These are phyloP conservation scores for Geosmithia morbida DNA, from an alignment of 2,329 filamentous ascomycete genomes.

Conservation along the genomic window DNA sequence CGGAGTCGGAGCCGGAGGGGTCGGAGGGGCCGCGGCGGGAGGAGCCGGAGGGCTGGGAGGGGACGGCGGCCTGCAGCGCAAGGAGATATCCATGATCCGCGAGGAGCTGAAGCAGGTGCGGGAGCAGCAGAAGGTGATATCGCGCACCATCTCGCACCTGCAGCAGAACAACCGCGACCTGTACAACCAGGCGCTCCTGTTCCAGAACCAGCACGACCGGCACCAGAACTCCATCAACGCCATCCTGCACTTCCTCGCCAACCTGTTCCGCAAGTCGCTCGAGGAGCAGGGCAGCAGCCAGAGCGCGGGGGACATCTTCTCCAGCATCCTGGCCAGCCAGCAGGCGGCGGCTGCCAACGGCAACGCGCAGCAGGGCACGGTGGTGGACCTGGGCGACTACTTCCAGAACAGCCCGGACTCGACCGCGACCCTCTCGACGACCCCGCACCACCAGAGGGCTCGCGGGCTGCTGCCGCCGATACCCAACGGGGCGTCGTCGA, in stretches of 20 bases:
- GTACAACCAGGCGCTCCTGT: conserved; percentile 75
- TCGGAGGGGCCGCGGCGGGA: background rate
- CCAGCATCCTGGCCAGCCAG: conserved; percentile 52
- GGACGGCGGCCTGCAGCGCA: conserved; percentile 40
- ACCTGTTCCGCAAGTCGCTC: conserved; percentile 86
- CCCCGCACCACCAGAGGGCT: conserved; percentile 25
- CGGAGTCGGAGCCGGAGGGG: too few species aligned
- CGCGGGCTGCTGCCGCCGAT: conserved; percentile 41
- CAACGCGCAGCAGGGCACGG: conserved; percentile 33
- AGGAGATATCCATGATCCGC: conserved; percentile 65
- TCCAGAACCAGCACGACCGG: conserved; percentile 85
- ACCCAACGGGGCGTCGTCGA: conserved; percentile 20
- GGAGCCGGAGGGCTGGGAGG: background rate
- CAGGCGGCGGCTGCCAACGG: conserved; percentile 16
- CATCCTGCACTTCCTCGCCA: conserved; percentile 93
- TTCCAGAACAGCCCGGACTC: conserved; percentile 30
- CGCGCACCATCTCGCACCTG: conserved; percentile 64
- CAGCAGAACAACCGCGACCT: conserved; percentile 78
- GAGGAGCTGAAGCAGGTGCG: conserved; percentile 72
- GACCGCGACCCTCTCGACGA: conserved; percentile 4
- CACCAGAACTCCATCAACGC: conserved; percentile 98
- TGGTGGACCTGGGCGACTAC: conserved; percentile 48
- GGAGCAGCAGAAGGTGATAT: conserved; percentile 76
- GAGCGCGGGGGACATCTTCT: conserved; percentile 74
- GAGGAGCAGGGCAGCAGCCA: conserved; percentile 66